Base-by-base conservation (phyloP, 2,329 filamentous ascomycete genomes). In the Xylariales sp. region DNA sequence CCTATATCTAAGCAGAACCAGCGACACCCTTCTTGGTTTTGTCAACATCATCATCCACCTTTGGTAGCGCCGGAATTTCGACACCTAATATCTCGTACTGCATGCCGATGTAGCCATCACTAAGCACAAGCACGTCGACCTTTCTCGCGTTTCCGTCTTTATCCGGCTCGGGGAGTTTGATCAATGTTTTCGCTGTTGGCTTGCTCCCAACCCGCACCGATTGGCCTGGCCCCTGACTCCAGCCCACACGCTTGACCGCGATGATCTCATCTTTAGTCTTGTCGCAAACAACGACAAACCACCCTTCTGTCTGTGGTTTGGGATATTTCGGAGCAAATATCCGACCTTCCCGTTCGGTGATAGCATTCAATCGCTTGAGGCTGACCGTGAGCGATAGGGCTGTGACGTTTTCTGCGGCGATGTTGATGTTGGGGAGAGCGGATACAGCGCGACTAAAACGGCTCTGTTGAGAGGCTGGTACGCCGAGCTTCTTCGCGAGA, bases 251-350 rank as follows among this genome's bases (percentile, higher is more conserved):
- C 85, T 97, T 98, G 70, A 99, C 84, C 2, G 92, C 95, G 3
- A 97, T 80, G 46, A 98, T 85, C 73, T 97, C 93, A 67, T 95
- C 93, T 6, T 81, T 86, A 0, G 82, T 83, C 2, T 87, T 75
- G 73, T 92, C 89, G 6, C 89, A 90, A 0, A 97, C 86, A 28
- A 98, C 77, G 14, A 96, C 88, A 79, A 99, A 98, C 87, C 91
- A 98, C 0, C 94, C 94, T 76, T 99, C 96, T 0, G 90, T 96
- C 80, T 99, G 96, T 16, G 94, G 90, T 80, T 99, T 99, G 0
- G 95, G 95, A 81, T 97, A 98, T 28, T 88, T 87, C 2, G 97
- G 95, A 0, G 96, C 93, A 74, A 91, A 97, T 77, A 97, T 91
- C 68, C 91, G 88, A 56, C 88, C 90, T 1, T 94, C 91, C 8